Evolutionary conservation across 495 filamentous ascomycete species (phyloP).

Genomic region (Xylaria telfairii): DNA sequence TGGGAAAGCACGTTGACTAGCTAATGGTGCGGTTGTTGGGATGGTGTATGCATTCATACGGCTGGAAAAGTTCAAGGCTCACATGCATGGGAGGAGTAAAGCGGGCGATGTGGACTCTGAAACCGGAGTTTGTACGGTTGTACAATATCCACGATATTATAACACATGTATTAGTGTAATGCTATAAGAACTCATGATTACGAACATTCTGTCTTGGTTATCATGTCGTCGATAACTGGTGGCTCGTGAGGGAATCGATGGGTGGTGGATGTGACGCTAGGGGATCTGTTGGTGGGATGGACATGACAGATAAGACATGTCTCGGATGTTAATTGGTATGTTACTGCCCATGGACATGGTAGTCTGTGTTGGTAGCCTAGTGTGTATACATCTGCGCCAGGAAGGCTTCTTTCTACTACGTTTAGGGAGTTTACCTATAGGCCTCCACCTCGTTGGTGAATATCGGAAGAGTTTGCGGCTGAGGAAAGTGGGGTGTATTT

Average conservation of each 20-base stretch:
- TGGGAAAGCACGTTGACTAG: slow-evolving; percentile 27
- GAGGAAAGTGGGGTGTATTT: no score
- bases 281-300: background rate
- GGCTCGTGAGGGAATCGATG: background rate
- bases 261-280: background rate
- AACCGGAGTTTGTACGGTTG: slow-evolving; percentile 38
- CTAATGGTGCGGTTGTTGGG: slow-evolving; percentile 31
- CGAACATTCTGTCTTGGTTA: background rate
- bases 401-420: background rate
- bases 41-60: slow-evolving; percentile 41
- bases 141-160: slow-evolving; percentile 37
- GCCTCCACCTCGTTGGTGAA: no score
- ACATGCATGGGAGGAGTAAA: slow-evolving; percentile 46
- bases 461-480: no score
- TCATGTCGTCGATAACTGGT: background rate
- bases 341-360: background rate
- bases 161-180: slow-evolving; percentile 38
- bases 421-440: background rate
- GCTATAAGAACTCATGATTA: slow-evolving; percentile 29
- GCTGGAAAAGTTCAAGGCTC: slow-evolving; percentile 41
- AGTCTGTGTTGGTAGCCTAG: background rate
- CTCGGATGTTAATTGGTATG: background rate
- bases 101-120: slow-evolving; percentile 33
- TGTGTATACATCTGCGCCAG: background rate
- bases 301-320: background rate